Evolutionary conservation across 192 early-diverging fungal genomes (phyloP).

Genomic region (Backusella sp.): DNA sequence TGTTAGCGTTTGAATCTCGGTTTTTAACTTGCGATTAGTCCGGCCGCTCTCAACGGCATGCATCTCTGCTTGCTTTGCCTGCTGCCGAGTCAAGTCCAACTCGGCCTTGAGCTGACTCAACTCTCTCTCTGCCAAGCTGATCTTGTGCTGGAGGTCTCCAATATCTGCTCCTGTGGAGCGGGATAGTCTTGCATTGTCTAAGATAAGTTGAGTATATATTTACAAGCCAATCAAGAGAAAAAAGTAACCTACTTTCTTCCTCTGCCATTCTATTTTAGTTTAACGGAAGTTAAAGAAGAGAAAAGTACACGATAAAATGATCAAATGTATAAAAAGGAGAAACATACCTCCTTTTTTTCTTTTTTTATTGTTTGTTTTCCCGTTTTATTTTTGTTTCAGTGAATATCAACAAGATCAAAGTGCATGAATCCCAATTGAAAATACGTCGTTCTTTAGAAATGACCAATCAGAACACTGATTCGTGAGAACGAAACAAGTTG

Average conservation of each 20-base stretch:
- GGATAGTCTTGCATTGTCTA: not conserved
- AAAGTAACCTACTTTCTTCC: not conserved
- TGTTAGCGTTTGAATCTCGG: conserved; percentile 39
- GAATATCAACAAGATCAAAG: not conserved
- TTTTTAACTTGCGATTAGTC: conserved; percentile 35
- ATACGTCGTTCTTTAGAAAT: not conserved
- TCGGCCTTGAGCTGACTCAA: conserved; percentile 19
- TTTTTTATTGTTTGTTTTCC: not conserved
- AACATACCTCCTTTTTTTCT: not conserved
- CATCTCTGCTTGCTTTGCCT: conserved; percentile 33
- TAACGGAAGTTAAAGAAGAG: not conserved
- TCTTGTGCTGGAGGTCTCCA: conserved; percentile 38
- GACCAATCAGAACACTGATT: not conserved
- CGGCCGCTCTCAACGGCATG: conserved; percentile 34
- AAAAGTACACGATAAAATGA: not conserved
- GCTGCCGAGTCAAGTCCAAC: conserved; percentile 30
- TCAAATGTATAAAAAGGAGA: not conserved
- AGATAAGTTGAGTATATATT: not conserved
- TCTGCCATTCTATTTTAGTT: not conserved
- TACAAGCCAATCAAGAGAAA: not conserved
- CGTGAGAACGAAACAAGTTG: too few species aligned
- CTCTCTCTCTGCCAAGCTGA: conserved; percentile 32
- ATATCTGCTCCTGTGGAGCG: conserved; percentile 33
- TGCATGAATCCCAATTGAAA: not conserved
- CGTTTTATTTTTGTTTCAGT: too few species aligned